A percentile compares a stretch with the other conserved stretches of the same genome.
These are phyloP conservation scores for Avena eriantha DNA, from an alignment of 176 grass and related monocot genomes.

Conservation along the genomic window DNA sequence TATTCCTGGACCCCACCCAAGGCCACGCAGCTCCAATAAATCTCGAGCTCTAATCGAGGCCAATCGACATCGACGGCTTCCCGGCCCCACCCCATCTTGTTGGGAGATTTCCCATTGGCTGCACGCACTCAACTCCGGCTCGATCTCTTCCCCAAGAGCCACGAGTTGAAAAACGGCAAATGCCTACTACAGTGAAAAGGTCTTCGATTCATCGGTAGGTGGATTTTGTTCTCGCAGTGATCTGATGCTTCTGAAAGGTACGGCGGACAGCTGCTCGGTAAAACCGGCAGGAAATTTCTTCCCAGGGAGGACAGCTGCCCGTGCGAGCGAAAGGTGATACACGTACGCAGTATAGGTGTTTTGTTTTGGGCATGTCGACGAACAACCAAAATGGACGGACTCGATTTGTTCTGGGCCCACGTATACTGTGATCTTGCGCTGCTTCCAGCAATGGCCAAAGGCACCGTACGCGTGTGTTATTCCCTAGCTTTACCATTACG, in stretches of 20 bases:
- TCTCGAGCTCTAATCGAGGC: neutral
- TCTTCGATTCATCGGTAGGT: neutral
- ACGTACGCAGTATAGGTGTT: too few species aligned
- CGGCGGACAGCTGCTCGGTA: neutral
- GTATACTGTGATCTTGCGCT: neutral
- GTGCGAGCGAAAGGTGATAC: neutral
- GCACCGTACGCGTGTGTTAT: neutral
- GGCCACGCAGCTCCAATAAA: neutral
- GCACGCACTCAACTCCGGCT: neutral
- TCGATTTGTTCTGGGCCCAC: neutral
- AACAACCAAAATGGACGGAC: neutral
- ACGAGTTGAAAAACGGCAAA: neutral
- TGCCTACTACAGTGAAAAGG: slow-evolving; percentile 8
- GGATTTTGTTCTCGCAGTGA: neutral
- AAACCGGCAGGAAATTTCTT: neutral
- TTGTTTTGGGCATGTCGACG: neutral
- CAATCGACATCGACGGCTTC: neutral
- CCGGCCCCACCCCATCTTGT: neutral
- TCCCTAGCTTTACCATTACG: neutral
- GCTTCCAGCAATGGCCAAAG: too few species aligned
- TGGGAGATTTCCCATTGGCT: neutral
- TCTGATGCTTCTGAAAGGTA: neutral
- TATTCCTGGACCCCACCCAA: neutral
- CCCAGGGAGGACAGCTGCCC: too few species aligned
- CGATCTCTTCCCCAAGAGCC: neutral